These are phyloP conservation scores for Sugiyamaella smithiae DNA, from an alignment of 805 yeast genomes.

Conservation along the genomic window DNA sequence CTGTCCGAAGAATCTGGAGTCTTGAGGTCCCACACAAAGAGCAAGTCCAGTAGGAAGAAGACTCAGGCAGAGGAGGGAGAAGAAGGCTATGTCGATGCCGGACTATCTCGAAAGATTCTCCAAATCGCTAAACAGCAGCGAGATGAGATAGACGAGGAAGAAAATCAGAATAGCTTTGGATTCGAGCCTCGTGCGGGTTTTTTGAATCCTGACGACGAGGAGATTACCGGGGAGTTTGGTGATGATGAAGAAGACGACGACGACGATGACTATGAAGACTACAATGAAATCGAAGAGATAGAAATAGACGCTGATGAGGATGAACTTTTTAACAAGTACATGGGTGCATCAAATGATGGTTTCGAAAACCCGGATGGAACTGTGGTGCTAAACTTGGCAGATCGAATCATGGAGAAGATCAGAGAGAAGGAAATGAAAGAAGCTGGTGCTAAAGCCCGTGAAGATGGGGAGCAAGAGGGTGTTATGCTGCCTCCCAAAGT, in stretches of 20 bases:
- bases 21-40: constrained; percentile 46
- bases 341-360: constrained; percentile 28
- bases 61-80: constrained; percentile 38
- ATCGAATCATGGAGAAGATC: constrained; percentile 87
- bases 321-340: constrained; percentile 73
- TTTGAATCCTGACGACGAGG: constrained; percentile 55
- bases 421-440: constrained; percentile 59
- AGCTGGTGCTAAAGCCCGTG: constrained; percentile 23
- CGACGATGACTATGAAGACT: constrained; percentile 43
- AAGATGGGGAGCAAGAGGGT: constrained; percentile 47
- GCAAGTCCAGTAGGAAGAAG: constrained; percentile 36
- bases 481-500: constrained; percentile 94
- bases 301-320: constrained; percentile 79
- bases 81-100: constrained; percentile 67
- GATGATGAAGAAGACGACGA: constrained; percentile 44
- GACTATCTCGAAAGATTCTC: constrained; percentile 77
- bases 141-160: constrained; percentile 79
- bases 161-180: constrained; percentile 28
- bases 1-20: constrained; percentile 72
- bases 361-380: constrained; percentile 27
- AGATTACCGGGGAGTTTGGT: constrained; percentile 38
- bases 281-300: constrained; percentile 50
- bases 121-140: constrained; percentile 91
- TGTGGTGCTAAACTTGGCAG: constrained; percentile 55
- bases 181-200: constrained; percentile 31